Percentiles rank a stretch among this genome's conserved stretches.
These are phyloP conservation scores for Gaeumannomyces tritici DNA, from an alignment of 2,329 filamentous ascomycete species.

Conservation along the genomic window DNA sequence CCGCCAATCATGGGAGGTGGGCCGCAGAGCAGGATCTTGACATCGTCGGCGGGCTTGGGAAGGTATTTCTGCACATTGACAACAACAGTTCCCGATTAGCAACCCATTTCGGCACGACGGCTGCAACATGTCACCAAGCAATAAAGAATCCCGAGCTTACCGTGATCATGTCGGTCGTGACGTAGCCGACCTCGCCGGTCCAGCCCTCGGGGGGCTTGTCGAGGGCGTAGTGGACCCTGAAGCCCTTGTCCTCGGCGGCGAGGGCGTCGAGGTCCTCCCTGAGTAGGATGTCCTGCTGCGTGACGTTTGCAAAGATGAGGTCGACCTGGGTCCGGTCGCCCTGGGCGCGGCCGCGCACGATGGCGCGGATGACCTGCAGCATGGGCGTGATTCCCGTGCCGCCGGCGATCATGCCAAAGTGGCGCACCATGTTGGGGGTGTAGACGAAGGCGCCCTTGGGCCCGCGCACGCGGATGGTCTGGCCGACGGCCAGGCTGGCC, in stretches of 20 bases:
- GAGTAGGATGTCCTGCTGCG: conserved; percentile 82
- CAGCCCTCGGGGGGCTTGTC: conserved; percentile 92
- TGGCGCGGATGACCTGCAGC: conserved; percentile 90
- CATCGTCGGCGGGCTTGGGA: conserved; percentile 71
- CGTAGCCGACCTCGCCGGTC: conserved; percentile 88
- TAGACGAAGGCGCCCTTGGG: conserved; percentile 98
- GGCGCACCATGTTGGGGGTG: conserved; percentile 89
- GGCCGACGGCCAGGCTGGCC: conserved; percentile 70
- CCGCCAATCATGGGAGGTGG: conserved; percentile 95
- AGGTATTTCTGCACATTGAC: conserved; percentile 53
- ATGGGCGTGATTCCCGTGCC: conserved; percentile 98
- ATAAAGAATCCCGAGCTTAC: conserved; percentile 20
- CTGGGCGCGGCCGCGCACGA: conserved; percentile 67
- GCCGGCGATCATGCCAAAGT: conserved; percentile 96
- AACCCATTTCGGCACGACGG: neutral
- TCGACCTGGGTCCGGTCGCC: conserved; percentile 86
- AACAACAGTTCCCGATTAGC: conserved; percentile 19
- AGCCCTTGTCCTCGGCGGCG: conserved; percentile 60
- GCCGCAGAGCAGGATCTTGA: conserved; percentile 91
- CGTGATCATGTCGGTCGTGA: conserved; percentile 91
- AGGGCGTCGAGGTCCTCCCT: conserved; percentile 83
- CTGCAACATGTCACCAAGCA: neutral
- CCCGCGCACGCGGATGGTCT: conserved; percentile 82
- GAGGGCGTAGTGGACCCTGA: conserved; percentile 88
- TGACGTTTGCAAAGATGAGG: conserved; percentile 95